Evolutionary conservation across 768 basidiomycete species (phyloP).

Genomic region (Postia placenta): DNA sequence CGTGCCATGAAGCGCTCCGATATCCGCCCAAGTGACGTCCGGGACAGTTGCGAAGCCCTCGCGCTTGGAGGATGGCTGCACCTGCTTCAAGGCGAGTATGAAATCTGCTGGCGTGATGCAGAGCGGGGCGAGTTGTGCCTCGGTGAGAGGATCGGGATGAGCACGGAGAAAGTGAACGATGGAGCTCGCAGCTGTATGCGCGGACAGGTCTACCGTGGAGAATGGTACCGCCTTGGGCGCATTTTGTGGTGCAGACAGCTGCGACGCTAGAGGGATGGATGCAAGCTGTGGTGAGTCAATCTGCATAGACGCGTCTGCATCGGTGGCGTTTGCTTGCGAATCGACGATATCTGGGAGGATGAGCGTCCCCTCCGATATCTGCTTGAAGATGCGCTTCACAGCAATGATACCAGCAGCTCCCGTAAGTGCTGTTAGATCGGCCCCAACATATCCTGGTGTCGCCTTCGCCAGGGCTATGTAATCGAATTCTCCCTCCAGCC

Average conservation of each 20-base stretch:
- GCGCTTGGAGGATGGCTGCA: conserved; percentile 94
- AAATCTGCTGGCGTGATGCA: conserved; percentile 83
- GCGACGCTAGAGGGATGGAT: conserved; percentile 4
- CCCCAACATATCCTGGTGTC: conserved; percentile 96
- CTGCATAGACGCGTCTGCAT: conserved; percentile 29
- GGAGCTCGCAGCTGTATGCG: conserved; percentile 42
- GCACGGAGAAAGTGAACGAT: conserved; percentile 88
- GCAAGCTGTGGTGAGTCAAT: conserved; percentile 26
- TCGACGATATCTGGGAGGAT: conserved; percentile 40
- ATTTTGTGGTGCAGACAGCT: conserved; percentile 9
- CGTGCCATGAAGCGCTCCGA: conserved; percentile 84
- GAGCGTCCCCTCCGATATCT: conserved; percentile 54
- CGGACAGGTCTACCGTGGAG: conserved; percentile 32
- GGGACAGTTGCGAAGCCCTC: conserved; percentile 98
- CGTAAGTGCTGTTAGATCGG: conserved; percentile 85
- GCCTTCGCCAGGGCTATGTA: conserved; percentile 81
- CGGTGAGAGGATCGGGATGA: conserved; percentile 76
- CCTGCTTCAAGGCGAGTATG: conserved; percentile 68
- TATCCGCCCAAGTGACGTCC: conserved; percentile 90
- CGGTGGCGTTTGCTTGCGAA: conserved; percentile 6
- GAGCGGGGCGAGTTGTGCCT: conserved; percentile 73
- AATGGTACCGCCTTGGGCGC: conserved; percentile 25
- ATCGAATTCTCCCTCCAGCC: conserved; percentile 84
- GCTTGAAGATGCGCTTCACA: conserved; percentile 90
- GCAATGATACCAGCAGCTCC: conserved; percentile 94